Evolutionary conservation across 2,329 filamentous ascomycete genomes (phyloP), one percentile per base, ranked within the genome.

Genomic region (Stachybotrys elegans): DNA sequence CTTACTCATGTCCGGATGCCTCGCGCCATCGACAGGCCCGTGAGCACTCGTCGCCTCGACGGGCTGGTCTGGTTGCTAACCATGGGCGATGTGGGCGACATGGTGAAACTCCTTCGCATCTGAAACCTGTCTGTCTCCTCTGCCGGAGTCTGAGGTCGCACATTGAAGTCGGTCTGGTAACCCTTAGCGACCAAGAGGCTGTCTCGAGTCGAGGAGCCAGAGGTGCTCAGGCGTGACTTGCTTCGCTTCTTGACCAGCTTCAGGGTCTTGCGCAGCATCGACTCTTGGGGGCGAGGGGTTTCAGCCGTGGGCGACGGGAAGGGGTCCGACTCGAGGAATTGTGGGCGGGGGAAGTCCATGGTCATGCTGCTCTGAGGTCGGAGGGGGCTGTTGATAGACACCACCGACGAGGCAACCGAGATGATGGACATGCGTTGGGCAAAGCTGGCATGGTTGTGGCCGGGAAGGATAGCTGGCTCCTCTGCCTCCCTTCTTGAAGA

Each of bases 241-340:
- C 76, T 81, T 50, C 73, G 70, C 68, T 78, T 79, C 55, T 71
- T 69, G 40, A 72, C 72, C 22, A 81, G 63, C 52, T 69, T 78
- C 35, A 81, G 61, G 4, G 76, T 76, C 52, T 74, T 71, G 55
- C 72, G 76, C 48, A 80, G 68, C 44, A 79, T 64, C 23, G 63
- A 62, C 1, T 70, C 70, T 2, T 72, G 68, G 4, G 67, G 58
- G 49, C 67, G 66, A 6, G 59, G 56, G 8, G 54, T 57, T 40
- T 61, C 56, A 22, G 60, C 48, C 41, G 57, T 56, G 55, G 64
- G 68, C 40, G 58, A 57, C 19, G 73, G 71, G 48, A 72, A 79
- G 2, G 77, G 77, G 53, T 81, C 77, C 48, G 76, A 70, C 57
- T 62, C 70, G 17, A 81, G 68, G 57, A 80, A 80, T 3, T 68